Conservation (phyloP, 345 rosid genomes). For the Zanthoxylum bungeanum region DNA sequence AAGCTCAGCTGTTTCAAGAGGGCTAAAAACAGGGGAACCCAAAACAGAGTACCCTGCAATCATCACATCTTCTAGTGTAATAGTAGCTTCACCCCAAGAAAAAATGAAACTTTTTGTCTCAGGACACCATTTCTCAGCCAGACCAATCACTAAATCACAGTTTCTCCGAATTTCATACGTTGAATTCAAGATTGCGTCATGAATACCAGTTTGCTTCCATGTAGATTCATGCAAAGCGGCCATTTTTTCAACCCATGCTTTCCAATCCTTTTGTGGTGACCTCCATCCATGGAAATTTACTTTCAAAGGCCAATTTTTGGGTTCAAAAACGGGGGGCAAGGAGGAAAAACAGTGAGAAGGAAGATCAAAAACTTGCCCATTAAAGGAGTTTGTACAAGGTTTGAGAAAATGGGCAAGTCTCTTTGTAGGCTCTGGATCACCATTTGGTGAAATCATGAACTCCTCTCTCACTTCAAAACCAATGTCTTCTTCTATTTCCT, state of each 20-base stretch:
- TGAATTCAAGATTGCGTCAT: slow-evolving; percentile 43
- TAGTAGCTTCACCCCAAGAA: slow-evolving; percentile 53
- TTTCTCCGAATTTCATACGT: slow-evolving; percentile 26
- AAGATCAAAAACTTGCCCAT: slow-evolving; percentile 18
- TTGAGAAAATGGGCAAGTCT: slow-evolving; percentile 37
- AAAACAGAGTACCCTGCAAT: slow-evolving; percentile 37
- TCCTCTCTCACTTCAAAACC: slow-evolving; percentile 36
- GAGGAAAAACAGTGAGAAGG: slow-evolving; percentile 18
- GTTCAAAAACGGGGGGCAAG: not conserved
- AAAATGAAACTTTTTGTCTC: slow-evolving; percentile 46
- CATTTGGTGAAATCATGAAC: slow-evolving; percentile 29
- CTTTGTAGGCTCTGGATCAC: slow-evolving; percentile 13
- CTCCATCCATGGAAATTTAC: slow-evolving; percentile 32
- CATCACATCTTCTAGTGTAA: slow-evolving; percentile 46
- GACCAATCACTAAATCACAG: slow-evolving; percentile 27
- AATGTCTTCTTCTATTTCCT: not conserved
- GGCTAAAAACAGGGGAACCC: slow-evolving; percentile 36
- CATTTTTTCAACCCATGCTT: slow-evolving; percentile 43
- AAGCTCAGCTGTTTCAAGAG: slow-evolving; percentile 18
- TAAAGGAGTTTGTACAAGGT: slow-evolving; percentile 16
- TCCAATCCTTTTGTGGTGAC: slow-evolving; percentile 28
- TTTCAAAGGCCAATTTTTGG: slow-evolving; percentile 20
- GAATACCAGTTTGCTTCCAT: slow-evolving; percentile 45
- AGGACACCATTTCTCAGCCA: slow-evolving; percentile 47
- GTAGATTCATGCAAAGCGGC: slow-evolving; percentile 16